These are phyloP conservation scores for Zymoseptoria crescenta DNA, from an alignment of 2,329 filamentous ascomycete species.

Conservation along the genomic window DNA sequence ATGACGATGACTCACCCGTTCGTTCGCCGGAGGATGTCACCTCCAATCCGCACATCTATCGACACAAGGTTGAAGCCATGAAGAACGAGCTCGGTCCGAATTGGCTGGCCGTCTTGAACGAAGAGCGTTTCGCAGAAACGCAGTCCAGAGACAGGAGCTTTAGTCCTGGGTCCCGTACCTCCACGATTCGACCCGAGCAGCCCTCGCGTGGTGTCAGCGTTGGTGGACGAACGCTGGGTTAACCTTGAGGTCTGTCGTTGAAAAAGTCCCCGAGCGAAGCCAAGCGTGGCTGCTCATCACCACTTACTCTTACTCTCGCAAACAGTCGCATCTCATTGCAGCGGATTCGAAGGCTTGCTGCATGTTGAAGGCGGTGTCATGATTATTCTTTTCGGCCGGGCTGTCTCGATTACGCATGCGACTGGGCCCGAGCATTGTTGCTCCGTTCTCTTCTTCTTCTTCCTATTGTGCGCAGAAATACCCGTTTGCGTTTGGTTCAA, in stretches of 20 bases:
- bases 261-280: not conserved
- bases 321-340: not conserved
- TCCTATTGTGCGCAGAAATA: not conserved
- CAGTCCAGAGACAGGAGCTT: conserved; percentile 16
- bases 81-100: conserved; percentile 77
- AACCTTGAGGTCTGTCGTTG: conserved; percentile 4
- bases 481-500: not conserved
- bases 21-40: conserved; percentile 22
- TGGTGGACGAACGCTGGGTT: conserved; percentile 27
- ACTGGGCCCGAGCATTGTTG: not conserved
- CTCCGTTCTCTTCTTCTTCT: no score
- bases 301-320: not conserved
- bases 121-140: conserved; percentile 51
- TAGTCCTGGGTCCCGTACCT: conserved; percentile 22
- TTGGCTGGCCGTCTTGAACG: conserved; percentile 79
- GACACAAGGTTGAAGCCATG: conserved; percentile 78
- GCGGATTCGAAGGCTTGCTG: not conserved
- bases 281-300: not conserved
- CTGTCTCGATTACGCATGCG: not conserved
- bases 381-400: not conserved
- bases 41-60: conserved; percentile 46
- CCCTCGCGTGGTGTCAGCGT: conserved; percentile 24
- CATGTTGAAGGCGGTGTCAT: not conserved
- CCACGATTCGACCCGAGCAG: conserved; percentile 19
- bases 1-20: not conserved